Base-by-base conservation (phyloP, 208 protist species). In the Angomonas deanei region DNA sequence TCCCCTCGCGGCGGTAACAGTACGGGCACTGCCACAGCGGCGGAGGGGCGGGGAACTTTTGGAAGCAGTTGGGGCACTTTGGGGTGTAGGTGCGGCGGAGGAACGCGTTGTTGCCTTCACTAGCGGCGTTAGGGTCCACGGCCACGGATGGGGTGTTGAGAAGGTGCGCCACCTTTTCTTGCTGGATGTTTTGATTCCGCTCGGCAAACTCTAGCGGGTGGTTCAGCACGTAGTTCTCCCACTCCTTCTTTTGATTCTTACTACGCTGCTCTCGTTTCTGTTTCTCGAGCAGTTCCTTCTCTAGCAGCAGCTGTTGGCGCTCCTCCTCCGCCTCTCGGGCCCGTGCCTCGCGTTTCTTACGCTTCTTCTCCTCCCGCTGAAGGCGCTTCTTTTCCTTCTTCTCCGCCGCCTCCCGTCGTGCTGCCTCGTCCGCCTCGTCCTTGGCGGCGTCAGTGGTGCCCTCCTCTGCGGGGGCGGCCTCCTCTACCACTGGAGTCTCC, bases 71-170 rank as follows among this genome's bases (percentile, higher is more conserved):
- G 3, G 76, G 81, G 62, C 89, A 95, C 36, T 80, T 78, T 0
- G 89, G 84, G 0, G 86, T 82, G 70, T 90, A 92, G 11, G 81
- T 86, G 24, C 88, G 76, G 39, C 60, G 74, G 13, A 94, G 68
- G 5, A 91, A 36, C 11, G 61, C 31, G 8, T 56, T 19, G 39
- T 21, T 31, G 15, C 15, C 15, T 42, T 42, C 15, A 42, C 15
- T 42, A n/a, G 36, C 11, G 15, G 8, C 15, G 15, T 42, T 42
- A 42, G 73, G 70, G 23, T 70, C 76, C 0, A 68, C 78, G 4
- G 62, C 67, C 38, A 68, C 39, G 5, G 84, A 81, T 26, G 85
- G 82, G 0, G 76, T 72, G 46, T 92, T 92, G 2, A 85, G 56
- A 1, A 38, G 64, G 66, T 88, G 83, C 36, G 75, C 28, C 58